A percentile compares a stretch with the other conserved stretches of the same genome.
Evolutionary conservation across 129 eudicot species (phyloP).

Genomic region (Pittosporum tobira): DNA sequence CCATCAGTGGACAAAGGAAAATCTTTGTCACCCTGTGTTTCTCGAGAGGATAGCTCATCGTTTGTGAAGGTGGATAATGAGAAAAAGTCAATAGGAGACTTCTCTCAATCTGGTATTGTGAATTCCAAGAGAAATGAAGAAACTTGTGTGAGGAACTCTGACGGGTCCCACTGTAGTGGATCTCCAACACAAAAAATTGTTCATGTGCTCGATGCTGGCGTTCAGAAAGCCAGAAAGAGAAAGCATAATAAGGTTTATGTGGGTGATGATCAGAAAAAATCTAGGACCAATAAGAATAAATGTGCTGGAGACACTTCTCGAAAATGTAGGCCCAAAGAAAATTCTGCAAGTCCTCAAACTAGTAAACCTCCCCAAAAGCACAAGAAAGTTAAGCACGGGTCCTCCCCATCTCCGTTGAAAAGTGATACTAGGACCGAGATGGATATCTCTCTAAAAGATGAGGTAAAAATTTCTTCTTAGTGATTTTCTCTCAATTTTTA

Average conservation of each 20-base stretch:
- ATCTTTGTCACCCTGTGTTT: slow-evolving; percentile 23
- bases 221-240: slow-evolving; percentile 35
- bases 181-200: slow-evolving; percentile 28
- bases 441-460: slow-evolving; percentile 27
- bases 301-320: slow-evolving; percentile 11
- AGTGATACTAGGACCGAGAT: slow-evolving; percentile 21
- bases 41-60: slow-evolving; percentile 29
- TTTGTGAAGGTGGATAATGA: slow-evolving; percentile 21
- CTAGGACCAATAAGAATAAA: slow-evolving; percentile 37
- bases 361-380: slow-evolving; percentile 32
- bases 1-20: slow-evolving; percentile 38
- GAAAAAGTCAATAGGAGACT: too few relatives aligned
- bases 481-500: too few relatives aligned
- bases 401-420: slow-evolving; percentile 32
- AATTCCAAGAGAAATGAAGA: slow-evolving; percentile 25
- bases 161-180: slow-evolving; percentile 13
- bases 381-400: slow-evolving; percentile 27
- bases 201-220: slow-evolving; percentile 26
- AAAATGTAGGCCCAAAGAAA: slow-evolving; percentile 24
- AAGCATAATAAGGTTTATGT: slow-evolving; percentile 28
- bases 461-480: slow-evolving; percentile 26
- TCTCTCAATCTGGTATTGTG: slow-evolving; percentile 9
- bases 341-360: slow-evolving; percentile 15
- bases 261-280: slow-evolving; percentile 31
- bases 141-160: slow-evolving; percentile 29